A percentile compares a stretch with the other conserved stretches of the same genome.
These are phyloP conservation scores for Ophiostoma sp. DNA, from an alignment of 2,329 filamentous ascomycete species.

Conservation along the genomic window DNA sequence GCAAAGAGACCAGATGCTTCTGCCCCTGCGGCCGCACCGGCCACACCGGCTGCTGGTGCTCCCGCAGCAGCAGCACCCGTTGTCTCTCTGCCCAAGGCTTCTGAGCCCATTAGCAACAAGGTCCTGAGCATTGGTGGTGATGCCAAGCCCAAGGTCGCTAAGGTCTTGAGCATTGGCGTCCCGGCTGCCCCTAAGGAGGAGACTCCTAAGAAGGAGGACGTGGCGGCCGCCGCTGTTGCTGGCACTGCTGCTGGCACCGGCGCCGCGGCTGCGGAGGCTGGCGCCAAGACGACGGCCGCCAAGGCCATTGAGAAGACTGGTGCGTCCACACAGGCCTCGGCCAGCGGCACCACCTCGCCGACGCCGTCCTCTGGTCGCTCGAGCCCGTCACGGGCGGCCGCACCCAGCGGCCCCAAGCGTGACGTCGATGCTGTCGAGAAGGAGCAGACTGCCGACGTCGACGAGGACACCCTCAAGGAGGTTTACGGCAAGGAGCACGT, in stretches of 20 bases:
- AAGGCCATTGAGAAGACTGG: conserved; percentile 94
- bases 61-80: conserved; percentile 45
- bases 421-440: conserved; percentile 82
- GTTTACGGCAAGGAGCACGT: conserved; percentile 93
- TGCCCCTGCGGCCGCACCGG: conserved; percentile 39
- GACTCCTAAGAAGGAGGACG: conserved; percentile 30
- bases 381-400: conserved; percentile 64
- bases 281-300: conserved; percentile 78
- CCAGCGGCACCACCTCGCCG: conserved; percentile 74
- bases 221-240: conserved; percentile 22
- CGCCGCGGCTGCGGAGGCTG: conserved; percentile 53
- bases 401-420: conserved; percentile 50
- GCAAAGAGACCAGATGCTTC: conserved; percentile 61
- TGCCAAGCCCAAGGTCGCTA: conserved; percentile 56
- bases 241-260: conserved; percentile 37
- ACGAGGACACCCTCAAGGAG: conserved; percentile 76
- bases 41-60: conserved; percentile 45
- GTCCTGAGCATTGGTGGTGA: conserved; percentile 64
- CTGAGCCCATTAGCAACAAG: conserved; percentile 59
- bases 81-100: conserved; percentile 45
- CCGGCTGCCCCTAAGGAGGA: conserved; percentile 35
- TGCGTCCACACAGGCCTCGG: conserved; percentile 55
- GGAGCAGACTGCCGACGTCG: conserved; percentile 74
- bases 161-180: conserved; percentile 73
- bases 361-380: conserved; percentile 80